phyloP scores from a whole-genome alignment of 73 alveolate genomes.

The Tetrahymena elliotti region DNA sequence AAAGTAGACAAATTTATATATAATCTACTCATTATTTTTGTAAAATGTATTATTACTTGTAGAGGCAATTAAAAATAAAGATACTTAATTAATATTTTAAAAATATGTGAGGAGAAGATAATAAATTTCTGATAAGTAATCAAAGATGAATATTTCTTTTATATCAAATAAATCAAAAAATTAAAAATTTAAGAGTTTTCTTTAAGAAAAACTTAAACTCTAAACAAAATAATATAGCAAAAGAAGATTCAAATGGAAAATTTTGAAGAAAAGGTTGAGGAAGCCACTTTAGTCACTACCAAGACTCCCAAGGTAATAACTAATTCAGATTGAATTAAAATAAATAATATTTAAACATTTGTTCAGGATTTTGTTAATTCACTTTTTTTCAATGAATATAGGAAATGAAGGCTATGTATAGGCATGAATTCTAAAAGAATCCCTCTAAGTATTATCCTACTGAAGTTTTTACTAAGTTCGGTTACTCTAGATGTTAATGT shows the following conservation, averaged over 20 bases:
- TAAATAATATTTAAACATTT: neutral
- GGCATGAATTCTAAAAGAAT: conserved; percentile 80
- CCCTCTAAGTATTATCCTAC: conserved; percentile 94
- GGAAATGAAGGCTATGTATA: conserved; percentile 85
- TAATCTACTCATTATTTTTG: neutral
- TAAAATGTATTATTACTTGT: neutral
- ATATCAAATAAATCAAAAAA: neutral
- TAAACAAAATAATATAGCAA: neutral
- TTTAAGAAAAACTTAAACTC: neutral
- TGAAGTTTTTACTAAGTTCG: conserved; percentile 41
- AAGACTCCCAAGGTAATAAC: conserved; percentile 61
- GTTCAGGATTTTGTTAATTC: neutral
- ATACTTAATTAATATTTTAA: neutral
- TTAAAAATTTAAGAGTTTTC: neutral
- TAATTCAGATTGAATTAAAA: too few species aligned
- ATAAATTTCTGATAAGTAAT: neutral
- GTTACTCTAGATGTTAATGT: conserved; percentile 38
- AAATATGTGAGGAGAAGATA: neutral
- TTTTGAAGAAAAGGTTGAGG: conserved; percentile 42
- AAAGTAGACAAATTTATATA: neutral
- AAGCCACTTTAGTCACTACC: conserved; percentile 47
- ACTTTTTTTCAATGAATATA: conserved; percentile 10
- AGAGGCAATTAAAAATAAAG: neutral
- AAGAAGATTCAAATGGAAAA: neutral
- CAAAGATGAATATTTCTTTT: neutral